Conservation (phyloP, 805 yeast species). For the Metschnikowia bowlesiae region DNA sequence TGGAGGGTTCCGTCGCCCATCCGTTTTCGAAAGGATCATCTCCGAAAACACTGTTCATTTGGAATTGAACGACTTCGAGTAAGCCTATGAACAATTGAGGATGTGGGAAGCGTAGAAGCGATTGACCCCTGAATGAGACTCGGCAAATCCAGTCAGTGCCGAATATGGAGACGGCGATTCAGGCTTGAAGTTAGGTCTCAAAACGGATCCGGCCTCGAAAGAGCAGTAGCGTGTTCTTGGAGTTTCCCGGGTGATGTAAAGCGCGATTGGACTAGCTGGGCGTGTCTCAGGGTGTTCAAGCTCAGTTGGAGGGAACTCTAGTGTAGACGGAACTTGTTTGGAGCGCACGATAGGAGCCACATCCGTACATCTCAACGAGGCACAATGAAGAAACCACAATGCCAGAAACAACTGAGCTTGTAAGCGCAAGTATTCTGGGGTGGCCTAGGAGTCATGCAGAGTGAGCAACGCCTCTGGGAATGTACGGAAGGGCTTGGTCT, state of each 20-base stretch:
- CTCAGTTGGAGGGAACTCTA: neutral
- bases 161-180: neutral
- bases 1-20: slow-evolving; percentile 24
- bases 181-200: neutral
- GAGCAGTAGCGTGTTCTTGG: neutral
- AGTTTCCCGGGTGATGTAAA: neutral
- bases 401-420: too few relatives aligned
- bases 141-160: neutral
- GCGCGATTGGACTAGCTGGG: neutral
- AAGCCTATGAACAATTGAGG: neutral
- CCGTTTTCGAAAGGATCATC: slow-evolving; percentile 41
- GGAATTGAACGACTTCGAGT: neutral
- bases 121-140: neutral
- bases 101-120: neutral
- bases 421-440: too few relatives aligned
- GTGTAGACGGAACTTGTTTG: neutral
- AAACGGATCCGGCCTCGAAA: neutral
- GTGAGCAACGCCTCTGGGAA: too few relatives aligned
- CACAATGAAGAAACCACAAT: too few relatives aligned
- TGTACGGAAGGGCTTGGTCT: too few relatives aligned
- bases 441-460: too few relatives aligned
- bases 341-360: neutral
- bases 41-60: slow-evolving; percentile 15
- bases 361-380: neutral
- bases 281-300: neutral